phyloP scores from a whole-genome alignment of 2,329 filamentous ascomycete species.

The Dichotomopilus funicola region DNA sequence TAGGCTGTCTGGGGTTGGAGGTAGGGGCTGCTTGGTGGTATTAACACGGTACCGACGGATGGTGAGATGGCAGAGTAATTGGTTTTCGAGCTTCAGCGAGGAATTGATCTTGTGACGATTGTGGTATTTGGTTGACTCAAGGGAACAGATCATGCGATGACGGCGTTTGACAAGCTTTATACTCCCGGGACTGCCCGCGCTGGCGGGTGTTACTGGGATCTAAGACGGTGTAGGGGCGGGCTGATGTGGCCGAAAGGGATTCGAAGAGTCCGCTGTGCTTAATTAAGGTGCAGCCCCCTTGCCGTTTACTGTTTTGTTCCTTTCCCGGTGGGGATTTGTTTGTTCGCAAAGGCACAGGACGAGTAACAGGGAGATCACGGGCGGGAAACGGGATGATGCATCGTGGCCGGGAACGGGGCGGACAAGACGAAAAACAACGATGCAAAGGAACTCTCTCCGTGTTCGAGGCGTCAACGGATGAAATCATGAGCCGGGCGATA shows the following conservation, averaged over 20 bases:
- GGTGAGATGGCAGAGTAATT: too few species aligned
- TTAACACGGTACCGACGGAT: too few species aligned
- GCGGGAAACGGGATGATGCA: constrained; percentile 22
- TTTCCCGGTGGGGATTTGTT: constrained; percentile 14
- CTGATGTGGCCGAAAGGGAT: constrained; percentile 25
- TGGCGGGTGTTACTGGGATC: constrained; percentile 7
- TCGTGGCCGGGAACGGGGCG: constrained; percentile 15
- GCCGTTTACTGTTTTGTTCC: constrained; percentile 6
- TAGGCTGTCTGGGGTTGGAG: background rate
- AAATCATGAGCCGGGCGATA: background rate
- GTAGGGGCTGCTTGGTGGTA: background rate
- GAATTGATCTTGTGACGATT: too few species aligned
- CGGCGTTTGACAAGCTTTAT: constrained; percentile 4
- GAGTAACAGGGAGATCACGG: constrained; percentile 13
- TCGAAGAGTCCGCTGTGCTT: constrained; percentile 17
- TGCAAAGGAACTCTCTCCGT: constrained; percentile 1
- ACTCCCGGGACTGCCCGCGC: background rate
- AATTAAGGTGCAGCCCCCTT: constrained; percentile 13
- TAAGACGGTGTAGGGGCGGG: constrained; percentile 8
- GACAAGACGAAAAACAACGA: constrained; percentile 10
- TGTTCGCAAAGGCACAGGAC: constrained; percentile 24
- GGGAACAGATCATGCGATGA: background rate
- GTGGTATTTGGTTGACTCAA: background rate
- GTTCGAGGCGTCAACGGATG: background rate
- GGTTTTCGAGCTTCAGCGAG: too few species aligned